Evolutionary conservation across 139 green algal genomes (phyloP), one percentile per base, ranked within the genome.

Genomic region (Protoeuglena noctilucae): DNA sequence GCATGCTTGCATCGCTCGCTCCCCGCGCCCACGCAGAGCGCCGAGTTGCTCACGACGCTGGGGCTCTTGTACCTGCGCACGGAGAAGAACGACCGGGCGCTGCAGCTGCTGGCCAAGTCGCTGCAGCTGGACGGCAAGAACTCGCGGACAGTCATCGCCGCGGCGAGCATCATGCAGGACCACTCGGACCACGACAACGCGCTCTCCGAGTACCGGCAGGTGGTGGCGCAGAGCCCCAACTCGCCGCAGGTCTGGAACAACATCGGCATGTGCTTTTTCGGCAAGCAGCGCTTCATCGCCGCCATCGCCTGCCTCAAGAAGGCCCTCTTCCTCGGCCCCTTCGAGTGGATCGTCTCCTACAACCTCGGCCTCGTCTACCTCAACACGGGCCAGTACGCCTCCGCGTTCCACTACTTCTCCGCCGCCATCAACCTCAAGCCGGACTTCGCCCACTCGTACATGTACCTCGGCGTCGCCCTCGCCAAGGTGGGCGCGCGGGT

Each of bases 201-300:
- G 21, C 65, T 91, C 23, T 56, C 85, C 51, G 85, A 91, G 71
- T 91, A 91, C 66, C 61, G 81, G 9, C 66, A 86, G 5, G 78
- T 76, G 9, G n/a, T 75, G 77, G 30, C 82, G 82, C 74, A 76
- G 61, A 40, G 66, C 78, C 28, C 29, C 29, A 27, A 58, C 28
- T 43, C 28, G 28, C 28, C 56, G 45, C 76, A 84, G 66, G 69
- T 90, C 24, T 90, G 81, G 81, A 90, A 86, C 72, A 90, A 90
- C 66, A 79, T 87, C n/a, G 81, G 81, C 40, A 84, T 87, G 78
- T 87, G 78, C 68, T 90, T 90, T 58, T 87, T 85, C 55, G 76
- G 76, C 16, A 86, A 90, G 61, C 71, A 83, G 64, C 60, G 67
- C 4, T 82, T 79, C 74, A 78, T 88, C 41, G 75, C 76, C 3